Evolutionary conservation across 768 basidiomycete genomes (phyloP).

Genomic region (Lactifluus subvellereus): DNA sequence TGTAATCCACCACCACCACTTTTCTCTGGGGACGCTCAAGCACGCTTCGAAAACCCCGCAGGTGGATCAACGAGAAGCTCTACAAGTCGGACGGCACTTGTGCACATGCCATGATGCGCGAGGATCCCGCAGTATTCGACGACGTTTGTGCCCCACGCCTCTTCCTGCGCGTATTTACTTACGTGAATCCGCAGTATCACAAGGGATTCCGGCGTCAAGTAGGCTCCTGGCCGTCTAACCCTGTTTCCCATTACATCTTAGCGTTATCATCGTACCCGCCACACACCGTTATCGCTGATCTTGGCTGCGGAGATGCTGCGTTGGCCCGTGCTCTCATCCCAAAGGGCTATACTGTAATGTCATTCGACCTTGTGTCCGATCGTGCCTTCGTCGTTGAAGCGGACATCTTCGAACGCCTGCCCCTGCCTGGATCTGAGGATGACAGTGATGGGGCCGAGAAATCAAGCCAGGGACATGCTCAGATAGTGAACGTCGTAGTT

Average conservation of each 20-base stretch:
- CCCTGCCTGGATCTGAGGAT: slow-evolving; percentile 73
- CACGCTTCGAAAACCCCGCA: slow-evolving; percentile 28
- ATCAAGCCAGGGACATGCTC: slow-evolving; percentile 47
- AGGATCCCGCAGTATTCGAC: slow-evolving; percentile 72
- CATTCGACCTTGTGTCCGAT: slow-evolving; percentile 77
- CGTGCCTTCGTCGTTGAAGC: slow-evolving; percentile 76
- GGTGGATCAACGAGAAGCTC: slow-evolving; percentile 87
- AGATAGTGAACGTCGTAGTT: slow-evolving; percentile 85
- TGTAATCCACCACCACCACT: slow-evolving; percentile 22
- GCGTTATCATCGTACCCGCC: slow-evolving; percentile 56
- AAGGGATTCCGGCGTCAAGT: slow-evolving; percentile 88
- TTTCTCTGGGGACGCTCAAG: not conserved
- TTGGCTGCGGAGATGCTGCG: slow-evolving; percentile 93
- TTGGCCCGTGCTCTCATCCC: slow-evolving; percentile 71
- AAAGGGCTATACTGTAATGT: slow-evolving; percentile 62
- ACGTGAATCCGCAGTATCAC: slow-evolving; percentile 64
- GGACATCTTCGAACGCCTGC: slow-evolving; percentile 78
- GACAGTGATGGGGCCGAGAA: slow-evolving; percentile 33
- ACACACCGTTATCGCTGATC: slow-evolving; percentile 76
- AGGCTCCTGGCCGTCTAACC: slow-evolving; percentile 89
- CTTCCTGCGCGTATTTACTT: not conserved
- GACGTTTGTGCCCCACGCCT: slow-evolving; percentile 49
- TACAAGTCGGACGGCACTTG: slow-evolving; percentile 80
- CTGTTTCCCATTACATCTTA: slow-evolving; percentile 75
- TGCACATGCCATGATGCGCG: slow-evolving; percentile 76